phyloP scores from a whole-genome alignment of 257 asterid species.

The Lithospermum erythrorhizon region DNA sequence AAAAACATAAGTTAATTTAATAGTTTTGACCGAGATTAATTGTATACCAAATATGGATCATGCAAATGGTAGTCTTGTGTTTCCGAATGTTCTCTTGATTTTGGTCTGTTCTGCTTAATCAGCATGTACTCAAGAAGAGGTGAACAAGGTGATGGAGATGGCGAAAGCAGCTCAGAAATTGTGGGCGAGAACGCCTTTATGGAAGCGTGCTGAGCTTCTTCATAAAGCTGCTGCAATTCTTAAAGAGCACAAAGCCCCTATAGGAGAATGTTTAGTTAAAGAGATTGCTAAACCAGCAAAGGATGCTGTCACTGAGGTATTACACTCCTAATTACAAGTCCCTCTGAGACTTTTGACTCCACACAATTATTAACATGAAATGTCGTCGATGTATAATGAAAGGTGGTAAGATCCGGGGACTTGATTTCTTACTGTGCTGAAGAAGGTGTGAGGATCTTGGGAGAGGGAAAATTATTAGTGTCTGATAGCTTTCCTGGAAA shows the following conservation, averaged over 20 bases:
- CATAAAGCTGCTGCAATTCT: constrained; percentile 95
- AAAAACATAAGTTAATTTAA: too few relatives aligned
- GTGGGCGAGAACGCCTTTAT: constrained; percentile 90
- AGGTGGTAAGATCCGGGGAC: constrained; percentile 50
- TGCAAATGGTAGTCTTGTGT: background rate
- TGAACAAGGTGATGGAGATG: constrained; percentile 70
- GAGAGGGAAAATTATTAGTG: constrained; percentile 62
- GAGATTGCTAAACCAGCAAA: constrained; percentile 97
- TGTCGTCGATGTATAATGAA: background rate
- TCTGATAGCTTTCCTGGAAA: constrained; percentile 89
- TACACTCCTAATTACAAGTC: too few relatives aligned
- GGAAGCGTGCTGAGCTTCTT: constrained; percentile 98
- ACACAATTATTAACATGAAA: background rate
- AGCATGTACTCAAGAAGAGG: constrained; percentile 97
- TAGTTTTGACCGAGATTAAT: background rate
- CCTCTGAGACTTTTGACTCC: background rate
- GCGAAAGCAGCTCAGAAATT: constrained; percentile 65
- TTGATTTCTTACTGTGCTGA: constrained; percentile 74
- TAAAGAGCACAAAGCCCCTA: constrained; percentile 80
- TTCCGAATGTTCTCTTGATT: background rate
- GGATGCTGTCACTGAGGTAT: constrained; percentile 91
- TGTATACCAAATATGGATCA: background rate
- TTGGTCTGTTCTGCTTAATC: constrained; percentile 6
- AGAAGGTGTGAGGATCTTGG: constrained; percentile 77
- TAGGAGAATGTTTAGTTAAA: constrained; percentile 84